Percentiles rank a stretch among this genome's conserved stretches.
These are phyloP conservation scores for Gomphus sp. DNA, from an alignment of 1,284 basidiomycete species.

Conservation along the genomic window DNA sequence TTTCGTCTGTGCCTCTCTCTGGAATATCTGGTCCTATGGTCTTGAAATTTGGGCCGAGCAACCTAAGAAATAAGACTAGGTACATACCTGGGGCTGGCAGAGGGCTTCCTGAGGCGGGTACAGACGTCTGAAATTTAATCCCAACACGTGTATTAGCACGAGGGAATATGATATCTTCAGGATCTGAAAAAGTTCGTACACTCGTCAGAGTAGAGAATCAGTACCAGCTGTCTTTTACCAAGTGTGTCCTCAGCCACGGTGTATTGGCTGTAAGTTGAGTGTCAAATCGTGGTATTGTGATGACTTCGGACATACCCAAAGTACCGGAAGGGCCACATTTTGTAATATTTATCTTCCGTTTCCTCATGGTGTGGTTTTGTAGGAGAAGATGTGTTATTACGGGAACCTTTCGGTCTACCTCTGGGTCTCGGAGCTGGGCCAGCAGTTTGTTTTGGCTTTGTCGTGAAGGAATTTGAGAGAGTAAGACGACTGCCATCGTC, in stretches of 20 bases:
- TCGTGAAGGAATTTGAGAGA: constrained; percentile 35
- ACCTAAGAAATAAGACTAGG: constrained; percentile 8
- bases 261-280: constrained; percentile 51
- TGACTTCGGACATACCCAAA: constrained; percentile 64
- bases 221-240: constrained; percentile 36
- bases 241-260: constrained; percentile 89
- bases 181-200: constrained; percentile 42
- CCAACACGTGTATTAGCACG: constrained; percentile 83
- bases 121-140: constrained; percentile 72
- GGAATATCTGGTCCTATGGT: constrained; percentile 21
- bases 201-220: constrained; percentile 9
- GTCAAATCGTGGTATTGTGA: constrained; percentile 10
- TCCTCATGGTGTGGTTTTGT: constrained; percentile 72
- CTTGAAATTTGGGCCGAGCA: not conserved
- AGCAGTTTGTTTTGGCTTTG: constrained; percentile 59
- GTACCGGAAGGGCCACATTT: constrained; percentile 94
- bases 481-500: constrained; percentile 15
- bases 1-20: constrained; percentile 67
- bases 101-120: constrained; percentile 30
- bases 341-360: constrained; percentile 71
- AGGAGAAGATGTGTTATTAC: constrained; percentile 25
- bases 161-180: constrained; percentile 92
- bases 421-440: constrained; percentile 32
- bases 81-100: constrained; percentile 26
- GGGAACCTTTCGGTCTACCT: constrained; percentile 8